These are phyloP conservation scores for Epichloe elymi DNA, from an alignment of 2,329 filamentous ascomycete species.

Conservation along the genomic window DNA sequence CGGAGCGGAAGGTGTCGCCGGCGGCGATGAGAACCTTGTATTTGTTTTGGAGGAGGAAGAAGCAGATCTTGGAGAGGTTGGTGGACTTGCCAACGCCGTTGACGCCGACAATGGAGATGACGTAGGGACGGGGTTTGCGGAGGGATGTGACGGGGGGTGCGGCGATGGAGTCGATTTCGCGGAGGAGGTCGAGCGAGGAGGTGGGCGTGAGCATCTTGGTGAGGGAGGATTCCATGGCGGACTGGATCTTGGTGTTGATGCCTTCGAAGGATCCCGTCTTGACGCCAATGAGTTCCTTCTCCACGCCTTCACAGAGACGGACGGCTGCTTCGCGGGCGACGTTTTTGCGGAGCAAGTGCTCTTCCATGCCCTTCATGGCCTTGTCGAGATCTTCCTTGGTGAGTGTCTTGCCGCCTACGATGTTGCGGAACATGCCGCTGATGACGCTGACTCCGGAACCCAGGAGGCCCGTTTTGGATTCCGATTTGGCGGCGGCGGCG, in stretches of 20 bases:
- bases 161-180: conserved; percentile 75
- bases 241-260: conserved; percentile 70
- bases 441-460: conserved; percentile 72
- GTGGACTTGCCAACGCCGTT: conserved; percentile 98
- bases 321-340: conserved; percentile 89
- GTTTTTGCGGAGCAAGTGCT: conserved; percentile 89
- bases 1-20: conserved; percentile 92
- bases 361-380: conserved; percentile 90
- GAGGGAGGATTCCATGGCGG: conserved; percentile 82
- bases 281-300: conserved; percentile 76
- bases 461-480: conserved; percentile 50
- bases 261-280: conserved; percentile 88
- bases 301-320: conserved; percentile 79
- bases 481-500: conserved; percentile 30
- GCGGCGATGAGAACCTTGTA: conserved; percentile 90
- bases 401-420: conserved; percentile 86
- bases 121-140: conserved; percentile 65
- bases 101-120: conserved; percentile 95
- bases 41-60: conserved; percentile 94
- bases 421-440: conserved; percentile 80
- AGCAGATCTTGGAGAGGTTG: conserved; percentile 94
- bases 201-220: conserved; percentile 94
- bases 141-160: conserved; percentile 54
- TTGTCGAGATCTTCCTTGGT: conserved; percentile 83
- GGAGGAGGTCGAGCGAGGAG: conserved; percentile 83